Conservation (phyloP, 345 rosid genomes). For the Passiflora organensis region DNA sequence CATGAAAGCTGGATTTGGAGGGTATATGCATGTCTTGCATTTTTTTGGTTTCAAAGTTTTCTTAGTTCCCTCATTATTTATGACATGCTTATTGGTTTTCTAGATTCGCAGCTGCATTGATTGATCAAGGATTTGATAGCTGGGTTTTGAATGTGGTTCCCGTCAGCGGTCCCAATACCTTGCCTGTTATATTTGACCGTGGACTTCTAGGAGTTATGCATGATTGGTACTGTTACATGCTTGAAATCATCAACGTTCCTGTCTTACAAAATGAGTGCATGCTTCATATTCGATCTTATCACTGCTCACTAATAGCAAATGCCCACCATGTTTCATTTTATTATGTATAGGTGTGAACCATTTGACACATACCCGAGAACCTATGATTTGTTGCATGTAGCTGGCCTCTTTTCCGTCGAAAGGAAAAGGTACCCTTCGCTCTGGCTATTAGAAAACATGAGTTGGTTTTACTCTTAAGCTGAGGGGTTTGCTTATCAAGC, state of each 20-base stretch:
- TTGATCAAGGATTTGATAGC: conserved; percentile 41
- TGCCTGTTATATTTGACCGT: conserved; percentile 83
- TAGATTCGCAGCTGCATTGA: conserved; percentile 78
- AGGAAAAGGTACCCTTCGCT: background rate
- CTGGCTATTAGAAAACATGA: background rate
- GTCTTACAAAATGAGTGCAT: background rate
- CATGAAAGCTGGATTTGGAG: conserved; percentile 94
- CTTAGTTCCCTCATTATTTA: conserved; percentile 8
- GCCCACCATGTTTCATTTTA: background rate
- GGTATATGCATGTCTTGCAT: conserved; percentile 24
- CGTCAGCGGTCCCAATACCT: conserved; percentile 67
- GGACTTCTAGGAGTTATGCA: conserved; percentile 88
- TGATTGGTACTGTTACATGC: conserved; percentile 42
- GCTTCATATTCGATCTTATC: background rate
- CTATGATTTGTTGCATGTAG: conserved; percentile 81
- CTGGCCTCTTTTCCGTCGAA: conserved; percentile 57
- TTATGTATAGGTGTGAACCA: conserved; percentile 43
- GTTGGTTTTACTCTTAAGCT: background rate
- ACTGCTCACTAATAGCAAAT: background rate
- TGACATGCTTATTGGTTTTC: conserved; percentile 12
- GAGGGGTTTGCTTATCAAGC: background rate
- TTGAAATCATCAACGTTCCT: background rate
- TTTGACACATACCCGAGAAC: conserved; percentile 87
- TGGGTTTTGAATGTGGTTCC: conserved; percentile 94
- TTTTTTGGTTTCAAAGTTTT: background rate